Evolutionary conservation across 352 stramenopile genomes (phyloP).

Genomic region (Vaucheria bursata): DNA sequence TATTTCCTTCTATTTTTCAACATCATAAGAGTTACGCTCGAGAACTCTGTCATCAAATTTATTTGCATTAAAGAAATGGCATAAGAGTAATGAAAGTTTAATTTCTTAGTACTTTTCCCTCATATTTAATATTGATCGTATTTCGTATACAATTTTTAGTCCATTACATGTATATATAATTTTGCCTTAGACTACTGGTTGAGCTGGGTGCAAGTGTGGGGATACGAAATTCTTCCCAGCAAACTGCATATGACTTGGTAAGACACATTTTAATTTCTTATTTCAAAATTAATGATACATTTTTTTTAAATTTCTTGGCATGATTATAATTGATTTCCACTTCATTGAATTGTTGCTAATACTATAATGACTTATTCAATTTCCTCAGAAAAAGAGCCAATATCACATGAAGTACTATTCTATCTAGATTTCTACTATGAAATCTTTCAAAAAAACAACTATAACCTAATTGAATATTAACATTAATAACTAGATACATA

Average conservation of each 20-base stretch:
- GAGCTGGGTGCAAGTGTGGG: constrained; percentile 32
- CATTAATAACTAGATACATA: no score
- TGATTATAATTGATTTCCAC: no score
- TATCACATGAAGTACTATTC: background rate
- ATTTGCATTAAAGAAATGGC: background rate
- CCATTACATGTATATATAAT: no score
- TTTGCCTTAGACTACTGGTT: constrained; percentile 27
- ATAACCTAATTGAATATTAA: no score
- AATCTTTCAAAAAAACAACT: background rate
- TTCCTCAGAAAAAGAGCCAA: background rate
- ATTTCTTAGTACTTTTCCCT: background rate
- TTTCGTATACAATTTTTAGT: no score
- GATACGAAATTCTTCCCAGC: constrained; percentile 16
- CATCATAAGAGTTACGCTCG: background rate
- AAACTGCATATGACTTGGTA: constrained; percentile 47
- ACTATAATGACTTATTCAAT: background rate
- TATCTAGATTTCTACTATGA: background rate
- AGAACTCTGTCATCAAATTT: background rate
- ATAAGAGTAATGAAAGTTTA: background rate
- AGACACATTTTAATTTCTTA: background rate
- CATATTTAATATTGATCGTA: background rate
- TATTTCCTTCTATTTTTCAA: background rate
- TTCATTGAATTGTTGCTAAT: background rate
- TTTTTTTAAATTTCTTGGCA: no score
- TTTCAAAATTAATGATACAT: no score